Base-by-base conservation (phyloP, 306 rosid genomes). In the Rubus parviflorus region DNA sequence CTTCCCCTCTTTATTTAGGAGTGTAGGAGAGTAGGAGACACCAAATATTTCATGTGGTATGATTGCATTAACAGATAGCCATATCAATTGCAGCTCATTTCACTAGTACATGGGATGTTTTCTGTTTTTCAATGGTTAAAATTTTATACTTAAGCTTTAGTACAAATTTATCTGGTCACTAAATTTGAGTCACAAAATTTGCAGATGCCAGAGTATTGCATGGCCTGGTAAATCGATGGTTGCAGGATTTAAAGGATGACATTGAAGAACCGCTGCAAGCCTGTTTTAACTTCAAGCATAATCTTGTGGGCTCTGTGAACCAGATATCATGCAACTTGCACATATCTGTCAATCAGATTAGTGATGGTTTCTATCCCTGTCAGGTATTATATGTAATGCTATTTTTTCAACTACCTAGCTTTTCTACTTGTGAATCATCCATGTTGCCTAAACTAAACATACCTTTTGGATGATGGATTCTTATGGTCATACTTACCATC, bases 201-300 rank as follows among this genome's bases (percentile, higher is more conserved):
- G 88, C 95, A 92, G 97, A 88, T 88, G 75, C 77, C 82, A 88
- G 92, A 88, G 87, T 84, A 79, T 83, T 89, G 83, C 92, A 84
- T 76, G 65, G 86, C 82, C 80, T 92, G 73, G 90, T 89, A 48
- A 86, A 83, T 65, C 85, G 81, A 68, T 92, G 97, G 94, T 70
- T 89, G 71, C 89, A 84, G 65, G 84, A 83, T 75, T 74, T 92
- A 79, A 84, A 85, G 83, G 93, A 86, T 77, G 93, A 92, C 79
- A 75, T 61, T 78, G 86, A 88, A 23, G 87, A 88, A 85, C 89
- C 90, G 22, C 53, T 89, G 54, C 68, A 75, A 82, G 93, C 93
- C 48, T 80, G 89, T 77, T 83, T 92, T 77, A 54, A 74, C 80
- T 89, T 92, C 80, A 84, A 88, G 73, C 79, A 69, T 68, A 74